Conservation (phyloP, 306 rosid genomes). For the Glycine latifolia region DNA sequence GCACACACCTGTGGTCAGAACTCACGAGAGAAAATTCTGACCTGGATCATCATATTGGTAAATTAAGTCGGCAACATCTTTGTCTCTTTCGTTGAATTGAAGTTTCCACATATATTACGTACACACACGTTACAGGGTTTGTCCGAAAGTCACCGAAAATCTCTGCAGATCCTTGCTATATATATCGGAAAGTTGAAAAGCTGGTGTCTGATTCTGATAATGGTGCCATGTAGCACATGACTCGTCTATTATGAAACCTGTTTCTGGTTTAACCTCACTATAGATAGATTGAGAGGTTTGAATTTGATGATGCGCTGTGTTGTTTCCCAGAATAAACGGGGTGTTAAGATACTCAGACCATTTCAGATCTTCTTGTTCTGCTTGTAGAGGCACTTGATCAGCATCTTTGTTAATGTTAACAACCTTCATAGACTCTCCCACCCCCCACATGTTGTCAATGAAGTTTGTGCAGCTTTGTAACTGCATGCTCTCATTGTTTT, state of each 20-base stretch:
- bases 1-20: constrained; percentile 72
- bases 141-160: constrained; percentile 94
- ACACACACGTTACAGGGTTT: constrained; percentile 63
- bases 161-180: constrained; percentile 83
- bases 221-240: constrained; percentile 58
- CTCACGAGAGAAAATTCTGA: constrained; percentile 52
- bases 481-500: constrained; percentile 48
- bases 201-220: constrained; percentile 26
- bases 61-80: constrained; percentile 40
- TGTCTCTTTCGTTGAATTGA: constrained; percentile 46
- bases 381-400: constrained; percentile 41
- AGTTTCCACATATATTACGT: constrained; percentile 37
- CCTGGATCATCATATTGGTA: constrained; percentile 48
- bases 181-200: constrained; percentile 64
- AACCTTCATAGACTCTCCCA: constrained; percentile 53
- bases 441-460: constrained; percentile 57
- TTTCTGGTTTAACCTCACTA: constrained; percentile 67
- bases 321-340: constrained; percentile 59
- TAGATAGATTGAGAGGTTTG: constrained; percentile 63
- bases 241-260: constrained; percentile 54
- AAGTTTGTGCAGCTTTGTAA: constrained; percentile 51
- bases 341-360: constrained; percentile 82
- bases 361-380: constrained; percentile 69
- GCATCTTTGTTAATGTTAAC: constrained; percentile 41
- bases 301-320: constrained; percentile 54